A percentile compares a stretch with the other conserved stretches of the same genome.
Conservation (phyloP, 1,139 yeast genomes). For the Candida pseudocylindracea region DNA sequence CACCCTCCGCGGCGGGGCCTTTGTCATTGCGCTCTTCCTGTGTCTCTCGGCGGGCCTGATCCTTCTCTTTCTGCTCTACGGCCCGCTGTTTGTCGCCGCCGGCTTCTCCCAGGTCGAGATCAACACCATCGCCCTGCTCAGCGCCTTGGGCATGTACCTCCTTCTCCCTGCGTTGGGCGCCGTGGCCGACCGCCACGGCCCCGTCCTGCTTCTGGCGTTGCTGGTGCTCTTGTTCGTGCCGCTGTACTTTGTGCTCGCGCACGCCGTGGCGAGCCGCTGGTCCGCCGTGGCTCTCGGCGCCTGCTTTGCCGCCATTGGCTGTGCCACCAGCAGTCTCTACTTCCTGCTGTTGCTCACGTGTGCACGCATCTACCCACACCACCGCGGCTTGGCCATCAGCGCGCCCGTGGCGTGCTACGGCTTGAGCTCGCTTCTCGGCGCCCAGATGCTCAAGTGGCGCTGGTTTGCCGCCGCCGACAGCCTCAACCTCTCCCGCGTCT, state of each 20-base stretch:
- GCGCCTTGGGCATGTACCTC: conserved; percentile 67
- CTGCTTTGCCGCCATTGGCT: conserved; percentile 36
- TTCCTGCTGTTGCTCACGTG: conserved; percentile 64
- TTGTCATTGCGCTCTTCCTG: conserved; percentile 17
- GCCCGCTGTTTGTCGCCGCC: conserved; percentile 38
- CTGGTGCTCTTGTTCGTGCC: conserved; percentile 51
- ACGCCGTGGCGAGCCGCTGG: conserved; percentile 2
- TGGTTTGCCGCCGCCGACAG: conserved; percentile 11
- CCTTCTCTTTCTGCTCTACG: conserved; percentile 56
- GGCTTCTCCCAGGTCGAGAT: conserved; percentile 49
- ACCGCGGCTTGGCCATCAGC: conserved; percentile 64
- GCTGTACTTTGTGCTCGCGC: conserved; percentile 30
- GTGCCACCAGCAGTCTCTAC: conserved; percentile 64
- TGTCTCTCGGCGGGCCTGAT: conserved; percentile 73
- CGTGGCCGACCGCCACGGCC: conserved; percentile 69
- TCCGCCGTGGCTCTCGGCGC: conserved; percentile 9
- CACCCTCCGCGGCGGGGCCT: conserved; percentile 13
- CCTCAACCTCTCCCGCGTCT: conserved; percentile 30
- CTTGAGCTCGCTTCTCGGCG: conserved; percentile 43
- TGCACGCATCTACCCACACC: conserved; percentile 58
- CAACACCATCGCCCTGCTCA: conserved; percentile 54
- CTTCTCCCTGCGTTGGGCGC: conserved; percentile 72
- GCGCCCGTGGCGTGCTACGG: conserved; percentile 83
- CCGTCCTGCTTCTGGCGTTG: conserved; percentile 44
- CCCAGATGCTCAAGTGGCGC: conserved; percentile 24